Base-by-base conservation (phyloP, 2,329 filamentous ascomycete genomes). In the Colletotrichum magnum region DNA sequence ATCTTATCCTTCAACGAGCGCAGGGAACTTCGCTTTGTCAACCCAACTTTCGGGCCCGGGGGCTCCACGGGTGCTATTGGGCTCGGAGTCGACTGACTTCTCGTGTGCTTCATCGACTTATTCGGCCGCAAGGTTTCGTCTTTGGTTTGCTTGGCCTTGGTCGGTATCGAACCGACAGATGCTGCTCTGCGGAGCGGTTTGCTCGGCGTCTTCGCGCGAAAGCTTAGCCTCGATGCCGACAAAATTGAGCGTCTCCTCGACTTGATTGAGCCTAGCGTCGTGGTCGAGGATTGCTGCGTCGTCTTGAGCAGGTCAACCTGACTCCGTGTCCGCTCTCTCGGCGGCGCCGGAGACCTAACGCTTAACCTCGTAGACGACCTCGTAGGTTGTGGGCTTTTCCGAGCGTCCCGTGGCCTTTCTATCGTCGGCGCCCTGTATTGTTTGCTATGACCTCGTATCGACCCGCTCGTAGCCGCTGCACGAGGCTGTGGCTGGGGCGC, bases 1-100 rank as follows among this genome's bases (percentile, higher is more conserved):
- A 69, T 57, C 39, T 61, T 69, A 10, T 69, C 67, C 28, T 58
- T 69, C 0, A 69, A 28, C 6, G 41, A 41, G 0, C 67, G 62
- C 1, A 69, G 13, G 2, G 67, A 69, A 36, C 67, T 58, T 13
- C 67, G 36, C 28, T 67, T 69, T 3, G 36, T 26, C 0, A 69
- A 13, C 4, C 26, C 45, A 2, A 41, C 51, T 1, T 41, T 56
- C 2, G 50, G 62, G 1, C 39, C 10, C 16, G 43, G 15, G 3
- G 45, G 12, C 1, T 67, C 67, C 10, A 43, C 4, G 2, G 50
- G 2, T 6, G 39, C 10, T 2, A 54, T 21, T 1, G 28, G 16
- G 1, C 45, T 36, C 9, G 50, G 62, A 18, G 21, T 21, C 21
- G 67, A 67, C 21, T 47, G 43, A 21, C 62, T 69, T 15, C 62